Conservation (phyloP, 768 basidiomycete genomes). For the Chalciporus piperatus region DNA sequence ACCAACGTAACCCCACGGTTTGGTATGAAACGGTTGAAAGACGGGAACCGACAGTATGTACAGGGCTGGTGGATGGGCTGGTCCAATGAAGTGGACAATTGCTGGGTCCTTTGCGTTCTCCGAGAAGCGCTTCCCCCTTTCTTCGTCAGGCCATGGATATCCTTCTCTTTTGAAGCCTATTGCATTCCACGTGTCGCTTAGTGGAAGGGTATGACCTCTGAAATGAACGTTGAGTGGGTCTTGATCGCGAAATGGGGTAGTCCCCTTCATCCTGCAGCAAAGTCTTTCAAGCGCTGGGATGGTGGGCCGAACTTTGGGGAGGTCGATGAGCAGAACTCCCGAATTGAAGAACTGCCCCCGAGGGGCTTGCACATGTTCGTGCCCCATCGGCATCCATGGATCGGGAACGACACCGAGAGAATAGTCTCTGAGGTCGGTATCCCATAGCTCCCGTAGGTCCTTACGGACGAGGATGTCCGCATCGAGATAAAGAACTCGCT, state of each 20-base stretch:
- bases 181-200: slow-evolving; percentile 48
- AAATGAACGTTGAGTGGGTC: slow-evolving; percentile 48
- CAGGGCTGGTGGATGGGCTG: slow-evolving; percentile 41
- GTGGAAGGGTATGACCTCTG: slow-evolving; percentile 33
- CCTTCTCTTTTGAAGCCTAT: slow-evolving; percentile 44
- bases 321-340: slow-evolving; percentile 48
- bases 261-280: slow-evolving; percentile 20
- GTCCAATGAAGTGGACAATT: slow-evolving; percentile 55
- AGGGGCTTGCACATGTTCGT: slow-evolving; percentile 28
- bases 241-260: slow-evolving; percentile 39
- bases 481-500: slow-evolving; percentile 48
- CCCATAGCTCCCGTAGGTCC: slow-evolving; percentile 42
- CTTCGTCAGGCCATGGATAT: slow-evolving; percentile 38
- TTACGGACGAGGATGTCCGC: slow-evolving; percentile 44
- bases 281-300: slow-evolving; percentile 24
- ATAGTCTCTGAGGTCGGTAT: slow-evolving; percentile 38
- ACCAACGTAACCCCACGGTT: slow-evolving; percentile 54
- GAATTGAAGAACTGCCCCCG: slow-evolving; percentile 47
- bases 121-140: slow-evolving; percentile 30
- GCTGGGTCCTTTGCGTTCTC: slow-evolving; percentile 35
- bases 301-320: slow-evolving; percentile 33
- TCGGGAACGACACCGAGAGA: slow-evolving; percentile 42
- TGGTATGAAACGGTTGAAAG: slow-evolving; percentile 42
- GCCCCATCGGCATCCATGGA: slow-evolving; percentile 44
- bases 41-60: slow-evolving; percentile 44